Evolutionary conservation across 495 filamentous ascomycete species (phyloP), one percentile per base, ranked within the genome.

Genomic region (Penicillium steckii): DNA sequence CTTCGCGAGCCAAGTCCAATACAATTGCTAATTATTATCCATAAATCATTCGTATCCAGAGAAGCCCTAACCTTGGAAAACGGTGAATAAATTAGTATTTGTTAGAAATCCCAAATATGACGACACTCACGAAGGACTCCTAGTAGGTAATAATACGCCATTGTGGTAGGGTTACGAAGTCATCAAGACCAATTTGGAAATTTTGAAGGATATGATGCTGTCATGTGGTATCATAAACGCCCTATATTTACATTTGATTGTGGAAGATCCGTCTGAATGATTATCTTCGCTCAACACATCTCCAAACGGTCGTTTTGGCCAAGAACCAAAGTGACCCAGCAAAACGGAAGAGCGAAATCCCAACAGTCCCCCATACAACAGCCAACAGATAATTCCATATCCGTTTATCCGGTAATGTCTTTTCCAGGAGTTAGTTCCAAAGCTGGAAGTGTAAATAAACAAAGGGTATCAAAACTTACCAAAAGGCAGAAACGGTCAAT

Each of bases 401-500:
- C 29, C 52, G 45, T 6, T n/a, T 26, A 18, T 24, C 30, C 7
- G 52, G 52, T 3, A 38, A 18, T 21, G 41, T 52, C 23, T 52
- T 40, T 29, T n/a, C 6, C 23, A 33, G n/a, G 5, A 35, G 38
- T 44, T 43, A 50, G 37, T 22, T 42, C 43, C 26, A 27, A 27
- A 5, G 4, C 17, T 13, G 18, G 8, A 8, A 19, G 30, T 9
- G 22, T n/a, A 47, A 7, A n/a, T 2, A 21, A 32, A 25, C 7
- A 18, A 4, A 22, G 4, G 15, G 4, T 17, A 8, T 13, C 1
- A 44, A 24, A n/a, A 46, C 87, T 75, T 86, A 95, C 91, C 37
- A 77, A 80, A 56, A 92, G 81, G 42, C 88, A 88, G 60, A 95
- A 87, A 25, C 77, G 69, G 55, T 86, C 72, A 53, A 94, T 81